Conservation (phyloP, 176 grass and related monocot species). For the Zea mays region Zm-B73-REFERENCE-NAM-5.0 NC_050099.1:17030501-17031000, state of each 20-base stretch:
- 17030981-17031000: too few relatives aligned
- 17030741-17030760: not conserved
- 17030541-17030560: slow-evolving; percentile 57
- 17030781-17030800: not conserved
- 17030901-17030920: not conserved
- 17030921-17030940: not conserved
- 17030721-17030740: not conserved
- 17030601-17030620: slow-evolving; percentile 62
- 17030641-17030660: slow-evolving; percentile 53
- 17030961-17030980: too few relatives aligned
- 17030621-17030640: slow-evolving; percentile 66
- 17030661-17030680: slow-evolving; percentile 24
- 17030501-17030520: slow-evolving; percentile 63
- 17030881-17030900: not conserved
- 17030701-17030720: not conserved
- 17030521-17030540: slow-evolving; percentile 64
- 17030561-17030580: slow-evolving; percentile 61
- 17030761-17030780: not conserved
- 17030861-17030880: not conserved
- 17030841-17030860: not conserved
- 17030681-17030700: not conserved
- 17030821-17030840: slow-evolving; percentile 14
- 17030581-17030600: slow-evolving; percentile 51
- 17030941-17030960: not conserved
- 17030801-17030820: not conserved